Evolutionary conservation across 225 moss, liverwort and hornwort genomes (phyloP), one percentile per base, ranked within the genome.

Genomic region (Neckera pumila): DNA sequence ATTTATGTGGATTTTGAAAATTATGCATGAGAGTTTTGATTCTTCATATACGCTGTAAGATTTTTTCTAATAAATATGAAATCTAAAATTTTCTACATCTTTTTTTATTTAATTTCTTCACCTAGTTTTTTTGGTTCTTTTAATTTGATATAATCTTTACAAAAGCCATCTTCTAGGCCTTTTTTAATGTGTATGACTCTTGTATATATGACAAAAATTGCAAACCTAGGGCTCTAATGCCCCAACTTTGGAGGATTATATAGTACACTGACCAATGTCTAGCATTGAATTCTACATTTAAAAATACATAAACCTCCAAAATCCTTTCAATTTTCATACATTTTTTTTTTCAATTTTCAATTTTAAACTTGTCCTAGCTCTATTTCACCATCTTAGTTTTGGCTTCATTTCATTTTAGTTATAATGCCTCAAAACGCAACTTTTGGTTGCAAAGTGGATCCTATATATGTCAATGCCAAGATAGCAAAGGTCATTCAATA

Each of bases 201-300:
- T 47, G 11, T 12, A 47, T 47, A 47, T 47, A 47, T 11, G 11
- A 47, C 47, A 47, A 47, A 12, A 47, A 3, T 47, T 11, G 47
- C 11, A 47, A 11, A 47, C 11, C 3, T 11, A 11, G 12, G 21
- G 2, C 36, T 67, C 6, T 3, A 4, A n/a, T 67, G 4, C 4
- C 11, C n/a, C 10, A 64, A 65, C 10, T 33, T 34, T 17, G 10
- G 3, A 66, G 20, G 36, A 36, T n/a, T n/a, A n/a, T n/a, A n/a
- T n/a, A n/a, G 19, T 66, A 36, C 6, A 36, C 36, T 66, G 17
- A 36, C 1, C 2, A 66, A 66, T 66, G 34, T 6, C 2, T 0
- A 0, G 0, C 0, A 0, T 34, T 19, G 18, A 66, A 36, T 5
- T 19, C 6, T 34, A 65, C 6, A 17, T 18, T 36, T 19, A 11